Base-by-base conservation (phyloP, 2,329 filamentous ascomycete species). In the Lasiodiplodia sp. region DNA sequence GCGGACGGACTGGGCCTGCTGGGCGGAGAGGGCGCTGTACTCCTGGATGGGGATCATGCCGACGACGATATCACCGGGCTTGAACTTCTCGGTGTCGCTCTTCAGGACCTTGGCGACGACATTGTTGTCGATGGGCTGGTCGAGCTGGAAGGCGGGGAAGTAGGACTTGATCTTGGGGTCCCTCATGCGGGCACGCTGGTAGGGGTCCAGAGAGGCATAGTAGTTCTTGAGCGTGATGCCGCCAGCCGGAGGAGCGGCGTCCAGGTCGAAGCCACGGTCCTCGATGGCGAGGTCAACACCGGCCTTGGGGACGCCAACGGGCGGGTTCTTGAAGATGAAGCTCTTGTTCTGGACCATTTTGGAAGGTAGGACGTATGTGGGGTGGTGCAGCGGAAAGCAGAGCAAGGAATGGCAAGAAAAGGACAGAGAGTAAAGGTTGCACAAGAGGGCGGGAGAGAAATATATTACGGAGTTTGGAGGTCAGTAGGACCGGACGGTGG, bases 141-240 rank as follows among this genome's bases (percentile, higher is more conserved):
- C 84, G 57, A 92, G 79, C 18, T 84, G 77, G 75, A 89, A 93
- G 2, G 90, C 79, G 1, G 90, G 83, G 25, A 84, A 78, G 83
- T 94, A 96, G 11, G 91, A 93, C 81, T 91, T 88, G 76, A 82
- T 74, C 44, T 83, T 78, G 7, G 91, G 76, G 58, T 84, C 80
- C 58, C 92, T 90, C 91, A 97, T 94, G 73, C 88, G 87, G 70
- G 91, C 91, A 68, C 94, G 91, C 84, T 92, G 88, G 83, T 96
- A 97, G 2, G 93, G 93, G 79, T 97, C 93, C 81, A 91, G 91
- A 51, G 92, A 94, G 72, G 89, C 85, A 79, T 91, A 93, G 75
- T 91, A 86, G 73, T 91, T 87, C 82, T 93, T 87, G 72, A 91
- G 81, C 38, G 88, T 87, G 60, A 96, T 79, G 51, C 93, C 90